phyloP scores from a whole-genome alignment of 2,329 filamentous ascomycete genomes.

The Parascedosporium putredinis region DNA sequence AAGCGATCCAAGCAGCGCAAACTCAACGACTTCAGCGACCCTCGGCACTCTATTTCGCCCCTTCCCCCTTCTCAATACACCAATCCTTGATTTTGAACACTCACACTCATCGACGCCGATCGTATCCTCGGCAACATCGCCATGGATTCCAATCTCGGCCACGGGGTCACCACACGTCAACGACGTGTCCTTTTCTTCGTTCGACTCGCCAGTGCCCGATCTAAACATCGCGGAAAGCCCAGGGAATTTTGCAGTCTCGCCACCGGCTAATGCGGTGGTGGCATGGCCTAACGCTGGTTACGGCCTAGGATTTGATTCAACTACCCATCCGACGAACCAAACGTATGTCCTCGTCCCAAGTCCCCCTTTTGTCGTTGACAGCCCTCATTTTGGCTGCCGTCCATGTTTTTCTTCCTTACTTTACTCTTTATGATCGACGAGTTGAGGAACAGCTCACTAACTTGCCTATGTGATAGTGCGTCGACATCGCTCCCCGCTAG shows the following conservation, averaged over 20 bases:
- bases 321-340: neutral
- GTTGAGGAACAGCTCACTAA: no score
- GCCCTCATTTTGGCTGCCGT: neutral
- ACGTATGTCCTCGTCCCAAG: neutral
- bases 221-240: slow-evolving; percentile 5
- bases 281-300: slow-evolving; percentile 1
- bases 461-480: no score
- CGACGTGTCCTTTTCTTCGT: slow-evolving; percentile 5
- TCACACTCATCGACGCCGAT: neutral
- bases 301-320: neutral
- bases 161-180: slow-evolving; percentile 3
- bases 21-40: neutral
- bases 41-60: no score
- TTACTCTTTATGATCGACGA: neutral
- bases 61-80: neutral
- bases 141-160: slow-evolving; percentile 3
- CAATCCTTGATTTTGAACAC: neutral
- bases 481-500: neutral
- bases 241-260: slow-evolving; percentile 5
- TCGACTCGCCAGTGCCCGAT: neutral
- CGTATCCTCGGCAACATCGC: neutral
- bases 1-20: neutral
- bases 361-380: neutral
- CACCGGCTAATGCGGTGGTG: slow-evolving; percentile 1
- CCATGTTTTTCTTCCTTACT: neutral